phyloP scores from a whole-genome alignment of 768 basidiomycete genomes.

The Rhodotorula diobovata region DNA sequence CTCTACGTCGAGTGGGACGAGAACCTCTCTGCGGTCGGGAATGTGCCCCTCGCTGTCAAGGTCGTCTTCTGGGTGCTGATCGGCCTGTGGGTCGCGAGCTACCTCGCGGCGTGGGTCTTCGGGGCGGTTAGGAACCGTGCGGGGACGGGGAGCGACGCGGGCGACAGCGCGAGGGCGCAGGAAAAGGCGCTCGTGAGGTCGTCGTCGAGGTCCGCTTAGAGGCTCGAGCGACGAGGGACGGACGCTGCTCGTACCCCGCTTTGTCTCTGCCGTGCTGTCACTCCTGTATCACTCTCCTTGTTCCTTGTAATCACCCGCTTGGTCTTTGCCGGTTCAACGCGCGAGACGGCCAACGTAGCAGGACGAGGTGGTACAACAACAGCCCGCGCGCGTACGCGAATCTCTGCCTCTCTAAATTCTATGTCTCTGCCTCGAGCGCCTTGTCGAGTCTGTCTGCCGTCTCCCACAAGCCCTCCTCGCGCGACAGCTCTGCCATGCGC shows the following conservation, averaged over 20 bases:
- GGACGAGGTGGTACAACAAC: neutral
- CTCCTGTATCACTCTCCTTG: neutral
- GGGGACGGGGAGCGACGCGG: neutral
- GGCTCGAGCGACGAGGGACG: neutral
- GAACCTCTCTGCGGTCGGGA: neutral
- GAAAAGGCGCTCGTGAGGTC: neutral
- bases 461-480: constrained; percentile 30
- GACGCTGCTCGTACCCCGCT: neutral
- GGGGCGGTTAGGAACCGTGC: neutral
- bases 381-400: fast-evolving
- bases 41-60: neutral
- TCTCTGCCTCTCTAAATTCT: neutral
- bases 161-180: neutral
- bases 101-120: constrained; percentile 5
- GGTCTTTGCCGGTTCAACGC: no score
- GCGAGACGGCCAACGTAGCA: neutral
- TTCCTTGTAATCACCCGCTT: no score
- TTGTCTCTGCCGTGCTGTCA: neutral
- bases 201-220: no score
- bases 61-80: constrained; percentile 3
- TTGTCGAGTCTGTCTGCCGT: constrained; percentile 19
- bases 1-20: constrained; percentile 3
- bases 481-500: constrained; percentile 19
- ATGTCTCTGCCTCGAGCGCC: neutral
- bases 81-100: neutral